A percentile compares a stretch with the other conserved stretches of the same genome.
phyloP scores from a whole-genome alignment of 1,284 basidiomycete genomes.

The Ustilago xerochloae region DNA sequence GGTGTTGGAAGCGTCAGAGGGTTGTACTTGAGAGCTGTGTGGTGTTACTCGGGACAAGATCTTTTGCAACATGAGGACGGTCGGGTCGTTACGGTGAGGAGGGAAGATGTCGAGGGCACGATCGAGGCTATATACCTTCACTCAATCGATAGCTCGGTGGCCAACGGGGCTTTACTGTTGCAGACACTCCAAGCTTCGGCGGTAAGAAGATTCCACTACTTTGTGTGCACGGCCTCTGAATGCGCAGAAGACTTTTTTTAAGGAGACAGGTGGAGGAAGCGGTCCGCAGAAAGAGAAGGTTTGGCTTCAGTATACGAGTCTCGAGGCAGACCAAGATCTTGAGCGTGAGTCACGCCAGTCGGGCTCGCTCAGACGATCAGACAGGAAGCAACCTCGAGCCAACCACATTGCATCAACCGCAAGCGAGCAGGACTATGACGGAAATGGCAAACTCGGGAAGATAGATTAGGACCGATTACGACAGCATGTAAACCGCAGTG shows the following conservation, averaged over 20 bases:
- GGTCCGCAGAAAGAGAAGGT: too few species aligned
- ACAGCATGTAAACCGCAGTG: background rate
- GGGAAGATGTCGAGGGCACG: background rate
- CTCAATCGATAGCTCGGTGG: background rate
- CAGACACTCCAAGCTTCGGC: background rate
- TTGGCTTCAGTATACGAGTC: background rate
- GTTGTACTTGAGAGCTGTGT: background rate
- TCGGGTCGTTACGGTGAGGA: too few species aligned
- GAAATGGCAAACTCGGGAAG: background rate
- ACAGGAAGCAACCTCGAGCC: background rate
- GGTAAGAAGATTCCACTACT: background rate
- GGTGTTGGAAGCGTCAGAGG: background rate
- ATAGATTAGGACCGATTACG: conserved; percentile 20
- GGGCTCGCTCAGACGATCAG: background rate
- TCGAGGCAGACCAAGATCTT: background rate
- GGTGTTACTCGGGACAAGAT: background rate
- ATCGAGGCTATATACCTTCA: background rate
- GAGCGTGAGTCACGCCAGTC: background rate
- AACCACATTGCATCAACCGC: background rate
- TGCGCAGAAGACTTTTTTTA: background rate
- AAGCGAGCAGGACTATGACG: background rate
- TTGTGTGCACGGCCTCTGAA: background rate
- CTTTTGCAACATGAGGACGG: background rate
- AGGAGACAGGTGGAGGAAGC: conserved; percentile 5
- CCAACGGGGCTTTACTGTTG: background rate